Percentiles rank a stretch among this genome's conserved stretches.
Evolutionary conservation across 352 stramenopile genomes (phyloP).

Genomic region (Peronosclerospora sorghi): DNA sequence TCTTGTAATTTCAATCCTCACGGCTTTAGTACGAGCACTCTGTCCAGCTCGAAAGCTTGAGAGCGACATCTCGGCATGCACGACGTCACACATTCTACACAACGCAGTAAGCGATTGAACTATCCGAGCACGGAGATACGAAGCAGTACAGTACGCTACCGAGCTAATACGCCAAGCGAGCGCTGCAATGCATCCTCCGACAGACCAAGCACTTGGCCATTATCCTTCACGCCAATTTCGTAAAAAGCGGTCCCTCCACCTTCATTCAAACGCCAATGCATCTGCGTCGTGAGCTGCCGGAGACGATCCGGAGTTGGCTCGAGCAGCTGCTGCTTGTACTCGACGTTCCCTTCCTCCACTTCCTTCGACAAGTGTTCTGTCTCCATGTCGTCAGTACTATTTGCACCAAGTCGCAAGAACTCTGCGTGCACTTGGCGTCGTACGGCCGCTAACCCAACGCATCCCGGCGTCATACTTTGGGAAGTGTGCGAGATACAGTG

Average conservation of each 20-base stretch:
- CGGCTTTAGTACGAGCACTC: conserved; percentile 24
- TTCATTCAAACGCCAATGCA: conserved; percentile 87
- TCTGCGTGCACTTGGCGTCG: conserved; percentile 12
- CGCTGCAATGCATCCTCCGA: conserved; percentile 47
- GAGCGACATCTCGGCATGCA: conserved; percentile 55
- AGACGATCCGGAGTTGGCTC: conserved; percentile 55
- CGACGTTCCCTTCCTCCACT: conserved; percentile 84
- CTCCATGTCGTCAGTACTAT: not conserved
- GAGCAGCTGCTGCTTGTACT: conserved; percentile 88
- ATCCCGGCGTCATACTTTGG: no score
- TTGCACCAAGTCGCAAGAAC: conserved; percentile 4
- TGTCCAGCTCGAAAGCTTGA: conserved; percentile 40
- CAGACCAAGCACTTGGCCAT: conserved; percentile 67
- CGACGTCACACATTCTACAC: conserved; percentile 62
- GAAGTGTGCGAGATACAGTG: no score
- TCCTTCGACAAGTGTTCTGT: conserved; percentile 38
- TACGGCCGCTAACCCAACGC: conserved; percentile 16
- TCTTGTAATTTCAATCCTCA: conserved; percentile 36
- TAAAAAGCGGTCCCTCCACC: conserved; percentile 77
- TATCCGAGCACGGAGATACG: no score
- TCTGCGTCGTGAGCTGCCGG: conserved; percentile 81
- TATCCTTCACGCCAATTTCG: conserved; percentile 80
- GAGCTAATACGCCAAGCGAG: conserved; percentile 53
- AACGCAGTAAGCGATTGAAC: no score
- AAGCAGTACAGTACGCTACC: conserved; percentile 17